These are phyloP conservation scores for Amyloporia xantha DNA, from an alignment of 768 basidiomycete genomes.

Conservation along the genomic window DNA sequence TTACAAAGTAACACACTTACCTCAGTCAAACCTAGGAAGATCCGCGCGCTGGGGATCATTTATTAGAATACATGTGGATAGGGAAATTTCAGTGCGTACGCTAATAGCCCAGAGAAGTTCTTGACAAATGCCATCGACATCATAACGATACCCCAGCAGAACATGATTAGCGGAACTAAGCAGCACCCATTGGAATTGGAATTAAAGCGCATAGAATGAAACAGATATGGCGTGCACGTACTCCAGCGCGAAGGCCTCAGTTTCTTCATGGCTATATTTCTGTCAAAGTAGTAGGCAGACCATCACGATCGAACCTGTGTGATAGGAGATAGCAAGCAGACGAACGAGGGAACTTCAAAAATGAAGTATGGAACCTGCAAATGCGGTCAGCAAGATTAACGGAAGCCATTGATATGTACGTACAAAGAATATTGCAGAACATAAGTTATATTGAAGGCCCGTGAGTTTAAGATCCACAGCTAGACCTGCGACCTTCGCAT, in stretches of 20 bases:
- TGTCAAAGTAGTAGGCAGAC: no score
- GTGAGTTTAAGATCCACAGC: slow-evolving; percentile 4
- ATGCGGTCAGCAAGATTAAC: background rate
- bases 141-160: slow-evolving; percentile 7
- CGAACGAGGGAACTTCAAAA: slow-evolving; percentile 8
- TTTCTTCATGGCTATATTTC: slow-evolving; percentile 8
- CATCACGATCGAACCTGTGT: background rate
- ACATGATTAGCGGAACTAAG: slow-evolving; percentile 6
- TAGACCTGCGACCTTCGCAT: slow-evolving; percentile 8
- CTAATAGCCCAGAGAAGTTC: slow-evolving; percentile 4
- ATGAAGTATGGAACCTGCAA: slow-evolving; percentile 7
- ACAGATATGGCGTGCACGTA: background rate
- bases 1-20: background rate
- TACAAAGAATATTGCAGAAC: slow-evolving; percentile 7
- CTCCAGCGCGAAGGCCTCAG: slow-evolving; percentile 3
- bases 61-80: background rate
- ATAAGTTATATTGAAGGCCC: slow-evolving; percentile 6
- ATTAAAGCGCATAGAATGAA: background rate
- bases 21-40: slow-evolving; percentile 7
- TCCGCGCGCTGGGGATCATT: background rate
- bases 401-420: background rate
- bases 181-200: background rate
- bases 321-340: background rate
- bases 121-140: slow-evolving; percentile 7
- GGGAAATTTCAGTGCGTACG: background rate